phyloP scores from a whole-genome alignment of 1,139 yeast genomes.

The Taiozyma sp. region DNA sequence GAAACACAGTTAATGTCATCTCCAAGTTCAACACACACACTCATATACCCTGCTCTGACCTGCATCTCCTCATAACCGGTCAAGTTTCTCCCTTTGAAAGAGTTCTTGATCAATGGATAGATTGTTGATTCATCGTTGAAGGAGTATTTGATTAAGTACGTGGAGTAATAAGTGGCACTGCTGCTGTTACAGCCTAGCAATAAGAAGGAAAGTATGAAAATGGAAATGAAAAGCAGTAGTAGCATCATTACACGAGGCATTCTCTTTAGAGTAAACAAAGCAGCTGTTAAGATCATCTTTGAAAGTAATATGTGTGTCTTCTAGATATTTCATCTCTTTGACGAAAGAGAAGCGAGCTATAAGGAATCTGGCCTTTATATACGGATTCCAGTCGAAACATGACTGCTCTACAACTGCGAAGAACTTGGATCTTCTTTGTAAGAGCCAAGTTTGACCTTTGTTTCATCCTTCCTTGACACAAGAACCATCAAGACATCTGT shows the following conservation, averaged over 20 bases:
- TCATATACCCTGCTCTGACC: slow-evolving; percentile 47
- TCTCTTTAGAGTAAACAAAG: slow-evolving; percentile 17
- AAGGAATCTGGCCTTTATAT: background rate
- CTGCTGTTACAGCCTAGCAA: slow-evolving; percentile 46
- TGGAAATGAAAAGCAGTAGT: slow-evolving; percentile 33
- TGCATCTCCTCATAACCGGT: slow-evolving; percentile 30
- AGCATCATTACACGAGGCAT: slow-evolving; percentile 23
- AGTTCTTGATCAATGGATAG: slow-evolving; percentile 31
- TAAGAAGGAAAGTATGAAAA: slow-evolving; percentile 44
- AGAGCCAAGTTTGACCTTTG: background rate
- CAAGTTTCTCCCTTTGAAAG: slow-evolving; percentile 27
- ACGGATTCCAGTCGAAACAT: background rate
- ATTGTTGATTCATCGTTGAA: slow-evolving; percentile 42
- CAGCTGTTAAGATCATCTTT: slow-evolving; percentile 7
- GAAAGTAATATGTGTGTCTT: background rate
- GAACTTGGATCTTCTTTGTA: background rate
- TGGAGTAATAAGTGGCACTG: slow-evolving; percentile 37
- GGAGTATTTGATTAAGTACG: slow-evolving; percentile 40
- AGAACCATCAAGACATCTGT: background rate
- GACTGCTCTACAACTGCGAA: background rate
- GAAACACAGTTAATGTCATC: slow-evolving; percentile 31
- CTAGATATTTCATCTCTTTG: background rate
- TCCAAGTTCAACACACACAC: slow-evolving; percentile 39
- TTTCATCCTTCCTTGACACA: background rate
- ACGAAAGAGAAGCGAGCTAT: background rate